Percentiles rank a stretch among this genome's conserved stretches.
Conservation (phyloP, 208 protist genomes). For the Leptomonas seymouri region DNA sequence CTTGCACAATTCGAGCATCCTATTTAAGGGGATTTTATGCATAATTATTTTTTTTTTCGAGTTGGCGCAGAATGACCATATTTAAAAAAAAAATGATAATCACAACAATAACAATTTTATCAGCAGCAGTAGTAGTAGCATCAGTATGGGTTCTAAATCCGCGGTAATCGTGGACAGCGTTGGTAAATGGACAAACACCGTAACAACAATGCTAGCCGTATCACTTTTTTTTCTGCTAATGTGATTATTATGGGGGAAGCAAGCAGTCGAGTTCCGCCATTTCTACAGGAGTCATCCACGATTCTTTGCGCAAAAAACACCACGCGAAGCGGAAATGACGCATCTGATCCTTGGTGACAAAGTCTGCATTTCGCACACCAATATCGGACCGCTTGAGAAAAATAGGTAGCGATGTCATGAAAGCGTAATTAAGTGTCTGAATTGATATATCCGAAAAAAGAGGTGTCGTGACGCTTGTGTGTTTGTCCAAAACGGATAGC, state of each 20-base stretch:
- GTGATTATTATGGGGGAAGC: conserved; percentile 56
- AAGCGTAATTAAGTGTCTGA: conserved; percentile 76
- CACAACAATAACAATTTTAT: too few relatives aligned
- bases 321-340: conserved; percentile 87
- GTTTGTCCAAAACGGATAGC: conserved; percentile 56
- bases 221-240: conserved; percentile 14
- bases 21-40: too few relatives aligned
- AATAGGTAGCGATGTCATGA: conserved; percentile 73
- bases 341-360: conserved; percentile 85
- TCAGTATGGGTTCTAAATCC: too few relatives aligned
- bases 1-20: too few relatives aligned
- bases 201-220: conserved; percentile 7
- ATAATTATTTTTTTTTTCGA: conserved; percentile 8
- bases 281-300: conserved; percentile 81
- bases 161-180: too few relatives aligned
- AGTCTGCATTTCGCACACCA: conserved; percentile 78
- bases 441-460: conserved; percentile 69
- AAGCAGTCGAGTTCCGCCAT: conserved; percentile 78
- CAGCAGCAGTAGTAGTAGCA: too few relatives aligned
- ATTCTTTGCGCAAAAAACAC: conserved; percentile 81
- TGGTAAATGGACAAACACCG: background rate
- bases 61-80: too few relatives aligned
- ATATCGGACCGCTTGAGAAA: conserved; percentile 86
- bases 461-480: conserved; percentile 43
- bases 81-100: too few relatives aligned